Base-by-base conservation (phyloP, 169 alveolate genomes). In the Plasmodium berghei region DNA sequence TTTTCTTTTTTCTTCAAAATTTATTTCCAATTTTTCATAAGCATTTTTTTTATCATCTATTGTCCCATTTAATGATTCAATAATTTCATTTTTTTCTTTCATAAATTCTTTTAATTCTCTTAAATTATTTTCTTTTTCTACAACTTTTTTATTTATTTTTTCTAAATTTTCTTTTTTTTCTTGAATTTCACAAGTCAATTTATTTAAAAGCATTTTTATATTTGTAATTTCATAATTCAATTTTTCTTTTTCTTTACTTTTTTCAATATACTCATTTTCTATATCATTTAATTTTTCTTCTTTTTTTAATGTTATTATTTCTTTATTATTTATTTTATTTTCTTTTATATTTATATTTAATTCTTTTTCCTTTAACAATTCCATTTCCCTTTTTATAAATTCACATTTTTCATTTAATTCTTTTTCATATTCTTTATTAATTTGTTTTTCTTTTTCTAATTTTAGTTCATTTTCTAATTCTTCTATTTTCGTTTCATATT, bases 181-280 rank as follows among this genome's bases (percentile, higher is more conserved):
- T 20, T 80, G 55, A 28, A 80, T 26, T 66, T 80, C 90, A 46
- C 40, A 54, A 24, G 22, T 80, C 56, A 80, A 45, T 16, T 80
- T 80, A 34, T 80, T 83, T 54, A 80, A n/a, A 22, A 49, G 20
- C 46, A 45, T 67, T 54, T 67, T 80, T 18, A 66, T 55, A 59
- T 80, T 80, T 28, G 54, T 26, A 66, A 80, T 64, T 80, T 80
- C 90, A 42, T 54, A 54, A 52, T 54, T 45, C 10, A 80, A 46
- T 54, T 52, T 49, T 66, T 80, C 90, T 40, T 66, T 80, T 80
- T 80, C 90, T 66, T 80, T 67, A 66, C 54, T 80, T 67, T 80
- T 80, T 66, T 80, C 83, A 16, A 80, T 12, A 26, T 64, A 80
- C 5, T 80, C 64, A 26, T 12, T 61, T 70, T 80, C 72, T 52